phyloP scores from a whole-genome alignment of 495 filamentous ascomycete species.

The Cercophora newfieldiana region DNA sequence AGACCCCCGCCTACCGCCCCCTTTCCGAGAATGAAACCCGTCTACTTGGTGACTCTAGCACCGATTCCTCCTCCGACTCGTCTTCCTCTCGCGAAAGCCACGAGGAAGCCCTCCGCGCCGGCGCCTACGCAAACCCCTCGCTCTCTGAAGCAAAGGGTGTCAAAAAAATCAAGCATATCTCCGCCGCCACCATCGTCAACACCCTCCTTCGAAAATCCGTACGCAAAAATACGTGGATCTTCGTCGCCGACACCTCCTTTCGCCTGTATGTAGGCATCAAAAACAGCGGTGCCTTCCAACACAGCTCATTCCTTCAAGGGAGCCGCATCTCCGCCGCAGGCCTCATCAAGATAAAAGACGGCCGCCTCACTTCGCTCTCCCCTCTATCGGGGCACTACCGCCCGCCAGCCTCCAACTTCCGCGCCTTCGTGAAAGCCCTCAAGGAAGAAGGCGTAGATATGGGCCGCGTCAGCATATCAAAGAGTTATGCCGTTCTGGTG shows the following conservation, averaged over 20 bases:
- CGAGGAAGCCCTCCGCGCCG: conserved; percentile 37
- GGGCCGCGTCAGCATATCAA: conserved; percentile 71
- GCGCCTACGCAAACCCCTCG: conserved; percentile 54
- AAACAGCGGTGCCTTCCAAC: conserved; percentile 83
- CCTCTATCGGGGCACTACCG: conserved; percentile 82
- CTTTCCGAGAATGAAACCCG: conserved; percentile 19
- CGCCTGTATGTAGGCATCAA: conserved; percentile 92
- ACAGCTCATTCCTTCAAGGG: conserved; percentile 84
- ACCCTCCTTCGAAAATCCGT: conserved; percentile 69
- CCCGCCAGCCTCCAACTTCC: conserved; percentile 76
- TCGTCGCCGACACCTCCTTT: conserved; percentile 83
- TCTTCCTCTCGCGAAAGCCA: conserved; percentile 9
- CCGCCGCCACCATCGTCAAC: conserved; percentile 67
- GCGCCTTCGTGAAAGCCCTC: conserved; percentile 71
- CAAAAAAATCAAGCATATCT: conserved; percentile 67
- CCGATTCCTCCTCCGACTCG: conserved; percentile 19
- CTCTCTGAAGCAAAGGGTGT: conserved; percentile 57
- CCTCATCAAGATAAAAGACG: conserved; percentile 79
- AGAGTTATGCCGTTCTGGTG: conserved; percentile 77
- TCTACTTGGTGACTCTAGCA: conserved; percentile 25
- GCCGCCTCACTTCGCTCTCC: conserved; percentile 59
- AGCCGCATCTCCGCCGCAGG: conserved; percentile 79
- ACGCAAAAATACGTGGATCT: conserved; percentile 85
- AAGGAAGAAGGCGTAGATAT: conserved; percentile 77
- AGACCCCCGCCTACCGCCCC: conserved; percentile 54